Conservation (phyloP, 805 yeast species). For the Candida boidinii region DNA sequence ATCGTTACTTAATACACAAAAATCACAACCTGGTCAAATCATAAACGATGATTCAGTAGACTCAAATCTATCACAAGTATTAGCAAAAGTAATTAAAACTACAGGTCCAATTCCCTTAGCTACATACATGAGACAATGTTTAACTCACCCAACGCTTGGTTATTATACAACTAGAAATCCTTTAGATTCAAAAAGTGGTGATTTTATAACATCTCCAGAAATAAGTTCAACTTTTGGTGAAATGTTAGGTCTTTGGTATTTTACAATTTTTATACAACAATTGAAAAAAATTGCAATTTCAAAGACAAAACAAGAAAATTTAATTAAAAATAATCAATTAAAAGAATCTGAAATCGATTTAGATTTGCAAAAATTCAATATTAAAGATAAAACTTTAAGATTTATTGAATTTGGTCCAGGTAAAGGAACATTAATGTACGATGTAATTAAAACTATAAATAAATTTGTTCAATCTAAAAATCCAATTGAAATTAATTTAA, state of each 20-base stretch:
- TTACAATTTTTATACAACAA: conserved; percentile 49
- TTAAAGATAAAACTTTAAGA: conserved; percentile 28
- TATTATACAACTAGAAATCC: conserved; percentile 77
- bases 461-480: conserved; percentile 25
- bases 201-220: conserved; percentile 81
- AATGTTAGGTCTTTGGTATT: conserved; percentile 69
- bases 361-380: conserved; percentile 13
- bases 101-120: conserved; percentile 74
- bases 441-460: conserved; percentile 42
- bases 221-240: conserved; percentile 85
- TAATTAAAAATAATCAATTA: not conserved
- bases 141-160: conserved; percentile 69
- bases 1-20: too few species aligned
- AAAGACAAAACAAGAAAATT: not conserved
- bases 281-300: conserved; percentile 30
- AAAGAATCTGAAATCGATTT: not conserved
- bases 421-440: conserved; percentile 68
- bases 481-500: conserved; percentile 40
- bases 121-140: conserved; percentile 72
- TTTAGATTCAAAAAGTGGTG: conserved; percentile 43
- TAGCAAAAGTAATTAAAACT: conserved; percentile 49
- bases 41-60: too few species aligned
- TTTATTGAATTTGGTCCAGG: conserved; percentile 84
- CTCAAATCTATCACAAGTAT: too few species aligned
- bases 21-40: too few species aligned